Evolutionary conservation across 169 alveolate genomes (phyloP).

Genomic region (Plasmodium fragile): DNA sequence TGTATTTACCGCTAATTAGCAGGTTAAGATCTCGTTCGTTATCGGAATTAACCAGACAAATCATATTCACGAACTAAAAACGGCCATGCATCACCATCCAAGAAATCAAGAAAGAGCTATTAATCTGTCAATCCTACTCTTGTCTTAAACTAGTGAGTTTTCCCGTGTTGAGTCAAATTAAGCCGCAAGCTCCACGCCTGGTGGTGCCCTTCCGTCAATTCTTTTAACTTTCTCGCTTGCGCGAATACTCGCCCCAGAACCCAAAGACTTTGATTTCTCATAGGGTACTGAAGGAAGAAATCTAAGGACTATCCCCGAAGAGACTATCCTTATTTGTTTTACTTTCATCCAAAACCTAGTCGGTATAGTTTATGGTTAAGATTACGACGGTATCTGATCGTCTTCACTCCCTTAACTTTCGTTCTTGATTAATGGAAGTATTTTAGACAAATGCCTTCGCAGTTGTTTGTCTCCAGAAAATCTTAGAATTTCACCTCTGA

Average conservation of each 20-base stretch:
- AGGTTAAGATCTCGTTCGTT: slow-evolving; percentile 96
- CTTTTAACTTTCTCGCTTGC: slow-evolving; percentile 96
- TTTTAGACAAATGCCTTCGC: slow-evolving; percentile 95
- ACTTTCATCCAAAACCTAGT: slow-evolving; percentile 81
- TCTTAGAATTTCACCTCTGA: slow-evolving; percentile 94
- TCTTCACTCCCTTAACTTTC: slow-evolving; percentile 94
- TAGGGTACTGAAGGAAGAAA: slow-evolving; percentile 89
- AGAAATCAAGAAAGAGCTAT: slow-evolving; percentile 92
- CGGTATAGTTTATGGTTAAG: slow-evolving; percentile 94
- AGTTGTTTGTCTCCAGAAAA: slow-evolving; percentile 92
- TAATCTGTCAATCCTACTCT: slow-evolving; percentile 92
- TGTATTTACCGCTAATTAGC: slow-evolving; percentile 88
- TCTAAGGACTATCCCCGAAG: neutral
- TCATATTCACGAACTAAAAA: slow-evolving; percentile 90
- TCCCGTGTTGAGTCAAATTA: slow-evolving; percentile 94
- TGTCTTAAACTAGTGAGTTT: slow-evolving; percentile 93
- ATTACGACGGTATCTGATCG: slow-evolving; percentile 95
- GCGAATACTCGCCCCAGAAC: slow-evolving; percentile 96
- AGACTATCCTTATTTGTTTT: too few relatives aligned
- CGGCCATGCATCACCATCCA: slow-evolving; percentile 95
- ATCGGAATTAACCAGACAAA: slow-evolving; percentile 86
- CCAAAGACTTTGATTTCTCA: slow-evolving; percentile 94
- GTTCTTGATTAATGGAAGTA: slow-evolving; percentile 93
- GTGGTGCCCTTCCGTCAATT: slow-evolving; percentile 95
- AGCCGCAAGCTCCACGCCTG: slow-evolving; percentile 95